These are phyloP conservation scores for Debaryomycetaceae sp. DNA, from an alignment of 1,139 yeast species.

Conservation along the genomic window DNA sequence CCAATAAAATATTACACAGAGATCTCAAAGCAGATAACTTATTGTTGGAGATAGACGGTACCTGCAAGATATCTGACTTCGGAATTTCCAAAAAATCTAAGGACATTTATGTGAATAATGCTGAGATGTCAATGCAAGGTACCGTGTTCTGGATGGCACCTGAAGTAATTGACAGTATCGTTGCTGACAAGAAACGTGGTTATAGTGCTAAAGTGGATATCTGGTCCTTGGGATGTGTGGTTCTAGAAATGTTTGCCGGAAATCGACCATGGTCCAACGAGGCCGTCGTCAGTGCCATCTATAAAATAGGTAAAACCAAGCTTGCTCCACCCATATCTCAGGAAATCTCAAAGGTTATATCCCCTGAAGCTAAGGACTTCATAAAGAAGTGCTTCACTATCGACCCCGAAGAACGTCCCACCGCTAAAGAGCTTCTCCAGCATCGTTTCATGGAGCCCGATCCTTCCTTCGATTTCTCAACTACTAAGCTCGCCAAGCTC, in stretches of 20 bases:
- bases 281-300: constrained; percentile 76
- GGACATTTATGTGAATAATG: constrained; percentile 85
- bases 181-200: constrained; percentile 78
- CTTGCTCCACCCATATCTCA: constrained; percentile 95
- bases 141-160: constrained; percentile 99
- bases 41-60: constrained; percentile 84
- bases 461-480: constrained; percentile 52
- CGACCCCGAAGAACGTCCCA: constrained; percentile 82
- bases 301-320: constrained; percentile 69
- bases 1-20: constrained; percentile 85
- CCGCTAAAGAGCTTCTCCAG: constrained; percentile 64
- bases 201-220: constrained; percentile 95
- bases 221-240: constrained; percentile 95
- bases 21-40: constrained; percentile 96
- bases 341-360: constrained; percentile 65
- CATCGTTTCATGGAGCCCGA: constrained; percentile 60
- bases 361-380: constrained; percentile 65
- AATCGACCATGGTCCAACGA: constrained; percentile 80
- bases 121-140: constrained; percentile 98
- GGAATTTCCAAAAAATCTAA: constrained; percentile 89
- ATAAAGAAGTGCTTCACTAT: constrained; percentile 75
- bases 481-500: constrained; percentile 59
- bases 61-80: constrained; percentile 94
- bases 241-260: constrained; percentile 90
- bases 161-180: constrained; percentile 83